Percentiles rank a stretch among this genome's conserved stretches.
Evolutionary conservation across 2,329 filamentous ascomycete species (phyloP).

Genomic region (Orbilia oligospora): DNA sequence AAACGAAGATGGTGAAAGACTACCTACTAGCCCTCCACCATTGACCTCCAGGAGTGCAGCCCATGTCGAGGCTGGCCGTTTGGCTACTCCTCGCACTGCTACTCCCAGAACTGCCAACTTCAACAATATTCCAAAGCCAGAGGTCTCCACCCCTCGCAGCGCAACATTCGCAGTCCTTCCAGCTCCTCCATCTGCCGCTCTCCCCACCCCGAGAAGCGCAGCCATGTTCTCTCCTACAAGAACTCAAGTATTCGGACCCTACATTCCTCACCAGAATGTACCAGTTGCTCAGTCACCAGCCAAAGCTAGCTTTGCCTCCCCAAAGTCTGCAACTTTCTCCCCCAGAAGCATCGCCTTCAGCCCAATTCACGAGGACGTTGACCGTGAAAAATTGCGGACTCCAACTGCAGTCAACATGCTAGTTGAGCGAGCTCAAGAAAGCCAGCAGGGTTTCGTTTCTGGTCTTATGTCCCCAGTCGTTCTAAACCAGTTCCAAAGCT

Average conservation of each 20-base stretch:
- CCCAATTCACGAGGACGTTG: slow-evolving; percentile 60
- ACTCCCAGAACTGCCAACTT: slow-evolving; percentile 58
- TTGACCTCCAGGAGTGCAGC: slow-evolving; percentile 56
- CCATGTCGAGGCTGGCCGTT: slow-evolving; percentile 56
- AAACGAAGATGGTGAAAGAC: slow-evolving; percentile 32
- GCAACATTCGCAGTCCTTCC: slow-evolving; percentile 52
- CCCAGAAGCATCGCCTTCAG: slow-evolving; percentile 57
- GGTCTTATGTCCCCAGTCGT: slow-evolving; percentile 57
- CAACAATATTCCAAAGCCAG: slow-evolving; percentile 48
- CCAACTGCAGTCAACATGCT: slow-evolving; percentile 61
- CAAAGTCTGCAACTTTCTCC: slow-evolving; percentile 58
- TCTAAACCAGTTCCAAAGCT: slow-evolving; percentile 50
- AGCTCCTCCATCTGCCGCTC: slow-evolving; percentile 26
- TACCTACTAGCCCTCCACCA: slow-evolving; percentile 53
- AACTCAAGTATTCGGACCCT: slow-evolving; percentile 38
- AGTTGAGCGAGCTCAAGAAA: slow-evolving; percentile 57
- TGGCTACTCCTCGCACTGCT: slow-evolving; percentile 57
- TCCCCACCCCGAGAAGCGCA: slow-evolving; percentile 52
- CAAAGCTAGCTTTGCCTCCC: slow-evolving; percentile 54
- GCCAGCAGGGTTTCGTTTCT: slow-evolving; percentile 57
- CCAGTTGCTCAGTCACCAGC: slow-evolving; percentile 43
- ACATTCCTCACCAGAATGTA: slow-evolving; percentile 56
- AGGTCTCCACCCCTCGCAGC: slow-evolving; percentile 55
- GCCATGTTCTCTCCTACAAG: slow-evolving; percentile 59
- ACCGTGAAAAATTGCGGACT: slow-evolving; percentile 56